Evolutionary conservation across 495 filamentous ascomycete genomes (phyloP).

Genomic region (Xylaria scruposa): DNA sequence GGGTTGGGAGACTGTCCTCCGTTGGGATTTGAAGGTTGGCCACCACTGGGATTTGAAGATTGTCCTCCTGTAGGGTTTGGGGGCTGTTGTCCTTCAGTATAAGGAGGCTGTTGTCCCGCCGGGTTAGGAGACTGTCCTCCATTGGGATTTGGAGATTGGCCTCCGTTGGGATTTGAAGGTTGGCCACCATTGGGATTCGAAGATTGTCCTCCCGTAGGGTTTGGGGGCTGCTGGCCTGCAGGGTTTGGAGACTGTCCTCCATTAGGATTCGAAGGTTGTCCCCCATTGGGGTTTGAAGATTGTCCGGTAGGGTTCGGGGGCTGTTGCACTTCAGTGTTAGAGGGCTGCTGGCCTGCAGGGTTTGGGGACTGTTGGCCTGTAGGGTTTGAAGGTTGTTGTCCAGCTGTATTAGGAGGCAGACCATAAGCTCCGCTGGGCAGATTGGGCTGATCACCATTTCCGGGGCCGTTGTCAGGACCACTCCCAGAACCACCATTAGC

Average conservation of each 20-base stretch:
- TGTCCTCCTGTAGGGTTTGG: neutral
- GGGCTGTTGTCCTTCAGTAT: neutral
- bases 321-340: neutral
- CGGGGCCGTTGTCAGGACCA: neutral
- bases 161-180: neutral
- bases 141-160: neutral
- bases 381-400: conserved; percentile 15
- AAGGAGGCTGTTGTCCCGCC: neutral
- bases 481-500: neutral
- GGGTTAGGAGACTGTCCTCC: conserved; percentile 4
- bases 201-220: neutral
- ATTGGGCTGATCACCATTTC: conserved; percentile 3
- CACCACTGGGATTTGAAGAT: neutral
- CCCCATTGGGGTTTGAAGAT: neutral
- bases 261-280: neutral
- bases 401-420: conserved; percentile 16
- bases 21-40: neutral
- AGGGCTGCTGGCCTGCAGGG: no score
- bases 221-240: neutral
- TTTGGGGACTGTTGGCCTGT: conserved; percentile 4
- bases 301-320: neutral
- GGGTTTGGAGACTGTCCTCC: neutral
- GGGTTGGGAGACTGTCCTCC: conserved; percentile 12
- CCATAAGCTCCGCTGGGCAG: conserved; percentile 27
- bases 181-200: neutral